phyloP scores from a whole-genome alignment of 192 early-diverging fungal genomes.

The Irineochytrium annulatum region DNA sequence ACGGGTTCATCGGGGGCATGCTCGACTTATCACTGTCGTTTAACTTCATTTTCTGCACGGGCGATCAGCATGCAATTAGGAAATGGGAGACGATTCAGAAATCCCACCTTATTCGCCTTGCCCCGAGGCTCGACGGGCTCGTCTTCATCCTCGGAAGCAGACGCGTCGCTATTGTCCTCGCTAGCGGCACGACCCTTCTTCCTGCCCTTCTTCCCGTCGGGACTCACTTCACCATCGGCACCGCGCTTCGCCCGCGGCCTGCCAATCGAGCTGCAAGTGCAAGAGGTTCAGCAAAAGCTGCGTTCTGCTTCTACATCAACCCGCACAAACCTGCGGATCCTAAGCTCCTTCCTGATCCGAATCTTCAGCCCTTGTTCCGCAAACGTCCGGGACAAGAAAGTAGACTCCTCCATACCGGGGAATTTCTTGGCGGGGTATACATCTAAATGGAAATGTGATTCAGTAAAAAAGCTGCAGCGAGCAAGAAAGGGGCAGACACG shows the following conservation, averaged over 20 bases:
- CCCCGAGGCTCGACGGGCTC: constrained; percentile 10
- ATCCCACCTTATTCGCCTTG: constrained; percentile 15
- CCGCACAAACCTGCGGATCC: constrained; percentile 26
- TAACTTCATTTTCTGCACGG: neutral
- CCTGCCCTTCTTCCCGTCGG: neutral
- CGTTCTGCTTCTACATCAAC: neutral
- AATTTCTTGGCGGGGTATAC: constrained; percentile 95
- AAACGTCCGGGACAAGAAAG: constrained; percentile 81
- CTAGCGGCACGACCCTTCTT: neutral
- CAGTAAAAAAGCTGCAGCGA: neutral
- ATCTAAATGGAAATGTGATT: constrained; percentile 15
- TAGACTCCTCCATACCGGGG: constrained; percentile 95
- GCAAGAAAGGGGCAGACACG: neutral
- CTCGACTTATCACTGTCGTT: neutral
- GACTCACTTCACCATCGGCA: neutral
- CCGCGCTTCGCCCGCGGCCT: neutral
- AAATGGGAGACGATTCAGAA: neutral
- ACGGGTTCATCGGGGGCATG: neutral
- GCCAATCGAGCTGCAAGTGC: neutral
- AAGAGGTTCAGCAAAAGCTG: neutral
- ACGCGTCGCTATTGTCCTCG: constrained; percentile 2
- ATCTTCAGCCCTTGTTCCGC: constrained; percentile 96
- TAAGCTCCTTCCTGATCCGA: constrained; percentile 83
- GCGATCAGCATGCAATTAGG: neutral
- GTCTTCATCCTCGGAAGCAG: constrained; percentile 17